These are phyloP conservation scores for Cantharellus cinnabarinus DNA, from an alignment of 768 basidiomycete species.

Conservation along the genomic window DNA sequence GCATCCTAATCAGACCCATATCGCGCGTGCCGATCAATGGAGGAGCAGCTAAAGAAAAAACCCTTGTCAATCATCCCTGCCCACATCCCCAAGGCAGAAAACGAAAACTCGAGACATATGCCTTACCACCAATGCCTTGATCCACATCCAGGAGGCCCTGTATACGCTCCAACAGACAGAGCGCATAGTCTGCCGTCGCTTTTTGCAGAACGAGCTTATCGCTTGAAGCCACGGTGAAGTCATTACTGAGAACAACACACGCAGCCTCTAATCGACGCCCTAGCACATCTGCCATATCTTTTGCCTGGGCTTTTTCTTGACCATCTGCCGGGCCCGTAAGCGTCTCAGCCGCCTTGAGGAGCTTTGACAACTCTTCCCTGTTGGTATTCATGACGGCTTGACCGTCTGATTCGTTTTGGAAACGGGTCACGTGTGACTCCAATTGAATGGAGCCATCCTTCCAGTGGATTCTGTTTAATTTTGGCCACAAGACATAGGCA, in stretches of 20 bases:
- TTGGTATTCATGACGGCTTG: too few relatives aligned
- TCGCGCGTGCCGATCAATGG: conserved; percentile 46
- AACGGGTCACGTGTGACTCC: too few relatives aligned
- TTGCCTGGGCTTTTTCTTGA: neutral
- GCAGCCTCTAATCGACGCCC: neutral
- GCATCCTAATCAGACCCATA: conserved; percentile 35
- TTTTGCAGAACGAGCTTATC: neutral
- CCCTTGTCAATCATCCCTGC: neutral
- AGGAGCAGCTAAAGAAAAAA: conserved; percentile 3
- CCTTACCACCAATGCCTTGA: neutral
- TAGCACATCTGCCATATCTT: neutral
- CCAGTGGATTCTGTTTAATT: too few relatives aligned
- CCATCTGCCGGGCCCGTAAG: too few relatives aligned
- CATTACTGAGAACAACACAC: neutral
- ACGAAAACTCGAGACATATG: neutral
- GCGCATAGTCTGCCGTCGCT: conserved; percentile 2
- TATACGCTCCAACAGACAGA: conserved; percentile 1
- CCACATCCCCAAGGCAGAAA: neutral
- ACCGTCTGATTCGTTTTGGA: too few relatives aligned
- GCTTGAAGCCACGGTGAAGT: neutral
- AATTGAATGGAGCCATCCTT: too few relatives aligned
- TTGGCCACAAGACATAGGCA: too few relatives aligned
- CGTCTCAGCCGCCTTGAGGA: too few relatives aligned
- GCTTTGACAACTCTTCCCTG: too few relatives aligned
- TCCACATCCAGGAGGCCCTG: conserved; percentile 1